Evolutionary conservation across 2,329 filamentous ascomycete species (phyloP).

Genomic region (Cladorrhinum sp.): DNA sequence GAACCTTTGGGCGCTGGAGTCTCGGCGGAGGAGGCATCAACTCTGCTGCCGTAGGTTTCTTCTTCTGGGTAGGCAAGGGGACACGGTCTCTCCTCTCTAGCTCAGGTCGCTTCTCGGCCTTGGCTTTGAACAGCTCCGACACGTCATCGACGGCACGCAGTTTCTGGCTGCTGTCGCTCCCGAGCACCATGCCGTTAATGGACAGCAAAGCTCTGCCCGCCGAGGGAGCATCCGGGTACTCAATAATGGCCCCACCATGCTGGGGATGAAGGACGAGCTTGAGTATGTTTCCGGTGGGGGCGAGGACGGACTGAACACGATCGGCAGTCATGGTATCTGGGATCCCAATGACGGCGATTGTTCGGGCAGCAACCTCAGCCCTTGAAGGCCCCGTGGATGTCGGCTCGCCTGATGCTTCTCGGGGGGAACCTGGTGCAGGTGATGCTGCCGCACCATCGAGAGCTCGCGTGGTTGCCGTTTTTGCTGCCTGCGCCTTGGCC

Average conservation of each 20-base stretch:
- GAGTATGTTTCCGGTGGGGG: slow-evolving; percentile 66
- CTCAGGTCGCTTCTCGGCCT: slow-evolving; percentile 39
- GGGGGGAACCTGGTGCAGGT: slow-evolving; percentile 6
- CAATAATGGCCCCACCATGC: slow-evolving; percentile 81
- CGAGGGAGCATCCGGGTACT: slow-evolving; percentile 67
- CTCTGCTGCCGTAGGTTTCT: slow-evolving; percentile 23
- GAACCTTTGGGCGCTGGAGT: slow-evolving; percentile 42
- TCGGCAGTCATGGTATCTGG: slow-evolving; percentile 91
- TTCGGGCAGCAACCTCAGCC: slow-evolving; percentile 60
- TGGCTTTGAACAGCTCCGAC: slow-evolving; percentile 51
- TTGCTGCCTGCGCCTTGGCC: slow-evolving; percentile 58
- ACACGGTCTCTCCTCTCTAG: slow-evolving; percentile 42
- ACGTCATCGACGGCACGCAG: slow-evolving; percentile 54
- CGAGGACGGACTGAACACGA: slow-evolving; percentile 70
- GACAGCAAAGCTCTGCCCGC: slow-evolving; percentile 69
- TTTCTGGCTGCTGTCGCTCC: slow-evolving; percentile 40
- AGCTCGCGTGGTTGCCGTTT: slow-evolving; percentile 45
- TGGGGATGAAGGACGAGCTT: slow-evolving; percentile 78
- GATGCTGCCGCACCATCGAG: slow-evolving; percentile 25
- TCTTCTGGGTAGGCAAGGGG: slow-evolving; percentile 27
- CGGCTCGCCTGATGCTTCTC: slow-evolving; percentile 1
- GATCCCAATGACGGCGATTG: slow-evolving; percentile 77
- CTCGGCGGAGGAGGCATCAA: slow-evolving; percentile 46
- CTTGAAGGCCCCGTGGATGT: slow-evolving; percentile 37
- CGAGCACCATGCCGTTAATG: slow-evolving; percentile 55